Evolutionary conservation across 2,329 filamentous ascomycete species (phyloP), one percentile per base, ranked within the genome.

Genomic region (Colletotrichum sp.): DNA sequence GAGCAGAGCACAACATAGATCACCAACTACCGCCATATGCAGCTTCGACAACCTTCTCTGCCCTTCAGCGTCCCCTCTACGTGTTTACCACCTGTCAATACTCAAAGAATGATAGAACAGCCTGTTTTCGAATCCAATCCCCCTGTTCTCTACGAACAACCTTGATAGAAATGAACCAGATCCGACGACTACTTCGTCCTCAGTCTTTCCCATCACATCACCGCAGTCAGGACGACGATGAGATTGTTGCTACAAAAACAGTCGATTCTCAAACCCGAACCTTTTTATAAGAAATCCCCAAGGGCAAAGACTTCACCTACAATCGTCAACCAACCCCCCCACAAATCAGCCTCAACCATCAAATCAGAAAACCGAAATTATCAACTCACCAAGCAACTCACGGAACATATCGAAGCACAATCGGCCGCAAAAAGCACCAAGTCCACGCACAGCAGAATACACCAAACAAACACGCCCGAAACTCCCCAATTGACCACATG

Each of bases 31-130:
- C 15, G 1, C 34, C 34, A 16, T n/a, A n/a, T n/a, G n/a, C n/a
- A n/a, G 15, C 34, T 7, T 8, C 34, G 34, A 5, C 34, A 39
- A 39, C 36, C 7, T 13, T 13, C 13, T 16, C 36, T 16, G 16
- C 8, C 8, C 16, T 16, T 39, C 16, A 39, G 8, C 9, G 8
- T 39, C 36, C n/a, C 3, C 10, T 48, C 43, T 7, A 1, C 8
- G 0, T 10, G 3, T 2, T 1, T 7, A 48, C 13, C 4, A 48
- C 7, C 43, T 12, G 0, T 4, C 3, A 22, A 48, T 48, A 48
- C 18, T 4, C 36, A 39, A 16, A 16, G 7, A 9, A 16, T 18
- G 6, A 4, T 0, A 39, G 7, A 8, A 39, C 16, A 39, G 18
- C 16, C 16, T 2, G 7, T 39, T 7, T 16, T 5, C 3, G 9